Evolutionary conservation across 1,284 basidiomycete genomes (phyloP), one percentile per base, ranked within the genome.

Genomic region (Fomitopsis betulina): DNA sequence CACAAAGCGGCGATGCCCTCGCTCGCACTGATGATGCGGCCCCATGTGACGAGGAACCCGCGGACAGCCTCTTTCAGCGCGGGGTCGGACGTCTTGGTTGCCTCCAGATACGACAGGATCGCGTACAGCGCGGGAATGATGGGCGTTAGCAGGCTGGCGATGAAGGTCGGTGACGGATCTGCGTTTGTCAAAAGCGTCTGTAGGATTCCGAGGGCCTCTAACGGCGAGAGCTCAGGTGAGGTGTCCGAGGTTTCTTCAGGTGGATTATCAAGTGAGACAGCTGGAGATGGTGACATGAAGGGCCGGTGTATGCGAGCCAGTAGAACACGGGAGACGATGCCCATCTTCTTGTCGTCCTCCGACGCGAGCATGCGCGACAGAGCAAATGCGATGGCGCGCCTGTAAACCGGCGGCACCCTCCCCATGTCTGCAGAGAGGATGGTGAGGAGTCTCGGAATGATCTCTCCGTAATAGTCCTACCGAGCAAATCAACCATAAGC

Each of bases 131-230:
- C 73, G 0, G 86, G 74, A 0, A 89, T 65, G 49, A 94, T 82
- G 0, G 91, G 89, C 2, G 85, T 83, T 15, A 95, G 71, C 6
- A 94, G 65, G 15, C 75, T 72, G 0, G 85, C 79, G 49, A 91
- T 80, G 39, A 92, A 78, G 2, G 74, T 71, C 0, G 91, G 87
- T 1, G 89, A 87, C 3, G 92, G 91, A 61, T 94, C 92, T 5
- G 87, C 84, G 63, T 93, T 90, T 6, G 84, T 79, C 3, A 93
- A 71, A 25, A 93, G 74, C 2, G 75, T 77, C 56, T 83, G 75
- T 8, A 91, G 68, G 2, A 70, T 78, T 7, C 73, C 70, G 23
- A 90, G 68, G 2, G 81, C 76, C 10, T 70, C 70, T 3, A 74
- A 68, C 19, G 81, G 72, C 0, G 68, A 65, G 17, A 67, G 39